A percentile compares a stretch with the other conserved stretches of the same genome.
phyloP scores from a whole-genome alignment of 208 protist genomes.

The Trypanosoma platydactyli region DNA sequence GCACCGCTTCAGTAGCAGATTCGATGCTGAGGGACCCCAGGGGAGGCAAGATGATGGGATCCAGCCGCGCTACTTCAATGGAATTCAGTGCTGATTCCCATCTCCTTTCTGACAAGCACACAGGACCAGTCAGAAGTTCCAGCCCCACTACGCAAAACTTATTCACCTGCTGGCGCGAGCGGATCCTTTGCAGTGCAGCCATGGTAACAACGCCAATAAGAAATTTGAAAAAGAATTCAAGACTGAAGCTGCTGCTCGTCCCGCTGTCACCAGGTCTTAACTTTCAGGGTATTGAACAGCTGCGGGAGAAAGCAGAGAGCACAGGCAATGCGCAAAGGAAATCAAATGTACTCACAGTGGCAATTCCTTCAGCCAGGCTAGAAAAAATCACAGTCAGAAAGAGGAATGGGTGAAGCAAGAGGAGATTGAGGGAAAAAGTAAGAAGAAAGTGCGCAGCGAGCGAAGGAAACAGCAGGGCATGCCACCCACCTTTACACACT shows the following conservation, averaged over 20 bases:
- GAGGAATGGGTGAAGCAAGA: too few relatives aligned
- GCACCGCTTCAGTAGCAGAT: constrained; percentile 18
- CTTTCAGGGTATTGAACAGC: background rate
- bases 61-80: constrained; percentile 15
- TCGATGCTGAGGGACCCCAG: constrained; percentile 11
- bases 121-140: constrained; percentile 12
- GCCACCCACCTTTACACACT: too few relatives aligned
- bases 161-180: constrained; percentile 13
- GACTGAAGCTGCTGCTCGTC: too few relatives aligned
- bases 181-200: constrained; percentile 25
- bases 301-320: background rate
- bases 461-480: too few relatives aligned
- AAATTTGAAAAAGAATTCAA: too few relatives aligned
- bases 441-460: too few relatives aligned
- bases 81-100: constrained; percentile 19
- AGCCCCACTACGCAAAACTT: constrained; percentile 19
- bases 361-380: too few relatives aligned
- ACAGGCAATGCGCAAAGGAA: constrained; percentile 14
- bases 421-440: too few relatives aligned
- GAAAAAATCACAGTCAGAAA: too few relatives aligned
- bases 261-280: too few relatives aligned
- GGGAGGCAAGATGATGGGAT: constrained; percentile 14
- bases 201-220: constrained; percentile 6
- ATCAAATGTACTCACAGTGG: background rate
- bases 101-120: background rate